A percentile compares a stretch with the other conserved stretches of the same genome.
These are phyloP conservation scores for Holtermannia corniformis DNA, from an alignment of 768 basidiomycete species.

Conservation along the genomic window DNA sequence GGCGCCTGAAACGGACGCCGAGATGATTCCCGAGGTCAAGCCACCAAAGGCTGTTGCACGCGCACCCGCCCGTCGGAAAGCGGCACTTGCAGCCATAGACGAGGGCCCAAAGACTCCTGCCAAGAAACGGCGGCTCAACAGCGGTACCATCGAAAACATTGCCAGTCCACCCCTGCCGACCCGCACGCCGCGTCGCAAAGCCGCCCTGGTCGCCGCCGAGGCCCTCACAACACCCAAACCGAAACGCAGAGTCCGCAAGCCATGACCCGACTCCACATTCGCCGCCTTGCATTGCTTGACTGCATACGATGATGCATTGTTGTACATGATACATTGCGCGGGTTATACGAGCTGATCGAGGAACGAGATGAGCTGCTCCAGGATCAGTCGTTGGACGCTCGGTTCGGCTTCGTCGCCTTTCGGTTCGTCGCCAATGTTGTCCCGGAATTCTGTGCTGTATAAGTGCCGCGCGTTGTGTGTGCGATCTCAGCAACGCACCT, in stretches of 20 bases:
- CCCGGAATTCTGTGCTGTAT: conserved; percentile 14
- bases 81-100: too few species aligned
- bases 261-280: background rate
- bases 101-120: too few species aligned
- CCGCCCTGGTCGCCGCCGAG: background rate
- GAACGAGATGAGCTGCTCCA: conserved; percentile 30
- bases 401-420: conserved; percentile 42
- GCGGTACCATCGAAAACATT: background rate
- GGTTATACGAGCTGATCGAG: conserved; percentile 3
- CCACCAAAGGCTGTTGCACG: too few species aligned
- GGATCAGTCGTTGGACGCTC: conserved; percentile 45
- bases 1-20: too few species aligned
- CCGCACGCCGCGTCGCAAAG: background rate
- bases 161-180: background rate
- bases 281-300: background rate
- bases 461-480: conserved; percentile 20
- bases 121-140: background rate
- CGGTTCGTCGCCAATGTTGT: conserved; percentile 29
- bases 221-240: background rate
- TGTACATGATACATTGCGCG: too few species aligned
- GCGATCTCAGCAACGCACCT: conserved; percentile 50
- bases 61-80: too few species aligned
- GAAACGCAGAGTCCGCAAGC: background rate
- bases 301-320: background rate
- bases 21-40: too few species aligned